These are phyloP conservation scores for Nicotiana paniculata DNA, from an alignment of 257 asterid genomes.

Conservation along the genomic window DNA sequence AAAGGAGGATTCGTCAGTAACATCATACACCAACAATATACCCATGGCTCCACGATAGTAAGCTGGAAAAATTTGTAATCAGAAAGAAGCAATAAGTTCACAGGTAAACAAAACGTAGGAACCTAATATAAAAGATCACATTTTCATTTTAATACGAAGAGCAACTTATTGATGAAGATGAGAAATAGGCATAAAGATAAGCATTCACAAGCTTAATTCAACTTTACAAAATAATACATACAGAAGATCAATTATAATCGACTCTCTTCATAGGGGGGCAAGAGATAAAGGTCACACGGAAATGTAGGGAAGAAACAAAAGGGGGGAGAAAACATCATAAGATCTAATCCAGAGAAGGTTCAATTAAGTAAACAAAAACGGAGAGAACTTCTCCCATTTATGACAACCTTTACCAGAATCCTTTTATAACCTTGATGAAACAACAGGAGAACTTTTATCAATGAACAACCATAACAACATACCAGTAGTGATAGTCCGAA, in stretches of 20 bases:
- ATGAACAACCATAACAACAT: background rate
- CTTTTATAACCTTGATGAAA: background rate
- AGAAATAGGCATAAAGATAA: background rate
- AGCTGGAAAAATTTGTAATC: conserved; percentile 21
- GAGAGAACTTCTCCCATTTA: background rate
- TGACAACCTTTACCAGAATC: background rate
- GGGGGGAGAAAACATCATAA: background rate
- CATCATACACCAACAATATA: conserved; percentile 39
- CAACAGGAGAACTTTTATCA: background rate
- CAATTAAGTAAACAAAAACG: background rate
- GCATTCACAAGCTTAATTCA: background rate
- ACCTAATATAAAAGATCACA: background rate
- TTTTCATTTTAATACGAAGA: background rate
- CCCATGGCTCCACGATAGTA: conserved; percentile 49
- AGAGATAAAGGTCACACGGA: background rate
- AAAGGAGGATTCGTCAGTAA: conserved; percentile 38
- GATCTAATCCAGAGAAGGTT: background rate
- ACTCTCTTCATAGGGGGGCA: background rate
- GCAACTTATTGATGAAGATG: background rate
- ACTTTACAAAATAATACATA: background rate
- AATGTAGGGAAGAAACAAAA: background rate
- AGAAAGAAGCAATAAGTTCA: background rate
- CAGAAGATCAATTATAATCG: background rate
- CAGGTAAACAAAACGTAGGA: background rate
- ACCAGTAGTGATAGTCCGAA: conserved; percentile 41